phyloP scores from a whole-genome alignment of 2,329 filamentous ascomycete species.

The Fusarium oxysporum region DNA sequence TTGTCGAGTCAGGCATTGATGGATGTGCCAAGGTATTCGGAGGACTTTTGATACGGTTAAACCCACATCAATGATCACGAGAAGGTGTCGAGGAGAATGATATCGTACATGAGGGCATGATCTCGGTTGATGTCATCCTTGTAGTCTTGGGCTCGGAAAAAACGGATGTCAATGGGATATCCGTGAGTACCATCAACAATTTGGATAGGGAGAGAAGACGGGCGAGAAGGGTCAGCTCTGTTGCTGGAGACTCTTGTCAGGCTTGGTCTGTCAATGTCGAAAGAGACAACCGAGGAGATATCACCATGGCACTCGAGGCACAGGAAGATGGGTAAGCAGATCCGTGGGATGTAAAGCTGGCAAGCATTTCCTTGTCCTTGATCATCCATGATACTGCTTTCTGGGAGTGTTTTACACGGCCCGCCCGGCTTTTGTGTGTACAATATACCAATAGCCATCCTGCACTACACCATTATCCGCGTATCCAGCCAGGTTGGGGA shows the following conservation, averaged over 20 bases:
- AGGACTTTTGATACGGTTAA: constrained; percentile 19
- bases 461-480: background rate
- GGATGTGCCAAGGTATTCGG: background rate
- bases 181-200: background rate
- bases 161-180: background rate
- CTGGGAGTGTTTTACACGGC: background rate
- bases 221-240: background rate
- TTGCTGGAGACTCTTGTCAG: background rate
- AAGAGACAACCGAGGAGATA: background rate
- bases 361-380: background rate
- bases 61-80: constrained; percentile 16
- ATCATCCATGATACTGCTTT: background rate
- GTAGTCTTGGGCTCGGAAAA: constrained; percentile 12
- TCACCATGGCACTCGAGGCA: background rate
- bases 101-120: background rate
- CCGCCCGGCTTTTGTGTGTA: too few relatives aligned
- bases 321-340: background rate
- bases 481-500: background rate
- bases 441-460: background rate
- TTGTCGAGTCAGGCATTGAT: background rate
- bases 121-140: background rate
- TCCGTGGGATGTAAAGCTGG: background rate
- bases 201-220: background rate
- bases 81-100: background rate
- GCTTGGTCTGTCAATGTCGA: background rate